phyloP scores from a whole-genome alignment of 306 rosid genomes.

The Boehmeria nivea region DNA sequence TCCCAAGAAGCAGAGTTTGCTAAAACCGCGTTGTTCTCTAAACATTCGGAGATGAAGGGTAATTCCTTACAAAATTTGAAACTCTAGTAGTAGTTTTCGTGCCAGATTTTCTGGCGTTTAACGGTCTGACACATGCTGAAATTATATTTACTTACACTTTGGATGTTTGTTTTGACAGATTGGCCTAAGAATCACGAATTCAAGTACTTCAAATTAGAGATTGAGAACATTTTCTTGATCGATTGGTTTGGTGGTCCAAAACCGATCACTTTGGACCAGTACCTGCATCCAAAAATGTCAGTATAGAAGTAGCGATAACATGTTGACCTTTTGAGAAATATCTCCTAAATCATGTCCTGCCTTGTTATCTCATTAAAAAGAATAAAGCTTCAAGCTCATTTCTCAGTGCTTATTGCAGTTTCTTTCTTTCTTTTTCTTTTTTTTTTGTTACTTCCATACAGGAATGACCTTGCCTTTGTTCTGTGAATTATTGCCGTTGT shows the following conservation, averaged over 20 bases:
- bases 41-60: slow-evolving; percentile 90
- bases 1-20: slow-evolving; percentile 60
- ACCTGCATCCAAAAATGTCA: slow-evolving; percentile 49
- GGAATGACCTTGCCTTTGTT: slow-evolving; percentile 23
- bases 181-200: slow-evolving; percentile 78
- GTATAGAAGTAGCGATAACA: slow-evolving; percentile 18
- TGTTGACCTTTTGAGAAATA: slow-evolving; percentile 3
- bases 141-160: not conserved
- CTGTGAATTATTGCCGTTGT: no score
- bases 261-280: slow-evolving; percentile 64
- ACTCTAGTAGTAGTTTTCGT: slow-evolving; percentile 7
- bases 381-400: slow-evolving; percentile 4
- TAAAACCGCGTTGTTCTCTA: slow-evolving; percentile 69
- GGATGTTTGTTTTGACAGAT: slow-evolving; percentile 35
- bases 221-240: slow-evolving; percentile 65
- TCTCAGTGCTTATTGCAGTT: not conserved
- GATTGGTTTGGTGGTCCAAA: slow-evolving; percentile 90
- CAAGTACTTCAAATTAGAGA: slow-evolving; percentile 63
- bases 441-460: slow-evolving; percentile 16
- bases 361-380: not conserved
- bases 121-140: not conserved
- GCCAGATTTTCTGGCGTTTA: slow-evolving; percentile 11
- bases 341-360: not conserved
- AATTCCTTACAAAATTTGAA: slow-evolving; percentile 14
- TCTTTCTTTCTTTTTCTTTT: not conserved